Evolutionary conservation across 805 yeast genomes (phyloP), one percentile per base, ranked within the genome.

Genomic region (Nakazawaea siamensis): DNA sequence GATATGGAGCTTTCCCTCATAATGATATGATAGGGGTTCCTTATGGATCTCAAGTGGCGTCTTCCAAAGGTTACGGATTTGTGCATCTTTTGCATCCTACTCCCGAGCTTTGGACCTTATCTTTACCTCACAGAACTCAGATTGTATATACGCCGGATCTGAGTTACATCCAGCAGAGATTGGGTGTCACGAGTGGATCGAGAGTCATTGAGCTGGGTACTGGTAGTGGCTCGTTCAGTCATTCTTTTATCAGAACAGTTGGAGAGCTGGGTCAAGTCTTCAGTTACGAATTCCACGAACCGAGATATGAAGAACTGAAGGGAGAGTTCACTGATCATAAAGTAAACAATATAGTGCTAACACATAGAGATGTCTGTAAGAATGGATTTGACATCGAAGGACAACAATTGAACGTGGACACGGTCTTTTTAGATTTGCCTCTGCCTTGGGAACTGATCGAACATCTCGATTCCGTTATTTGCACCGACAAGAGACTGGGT

Each of bases 381-480:
- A 74, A 79, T 44, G 97, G 97, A 1, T 92, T 92, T 54, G 69
- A 64, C 23, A 63, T 80, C 20, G 60, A 56, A 5, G 47, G 43
- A n/a, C 49, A 31, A 3, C 48, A 47, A 0, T 45, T 80, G n/a
- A 57, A 68, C 27, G 94, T 87, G 0, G 79, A 79, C 38, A 77
- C 80, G 2, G 73, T 92, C 0, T 92, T 92, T 50, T 66, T 92
- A 43, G 99, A 92, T 54, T 67, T 92, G 31, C 99, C 99, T 3
- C 78, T 95, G 4, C 98, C 99, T 7, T 90, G 97, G 97, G 76
- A 76, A 24, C 98, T 98, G 5, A 81, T 92, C 35, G 85, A 86
- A 5, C 80, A 81, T 55, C 58, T 29, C 5, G 13, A 20, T 13
- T 17, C 21, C 90, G 30, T 59, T 65, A 67, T 83, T 12, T 60